Conservation (phyloP, 2,329 filamentous ascomycete species). For the Proliferodiscus dingleyae region DNA sequence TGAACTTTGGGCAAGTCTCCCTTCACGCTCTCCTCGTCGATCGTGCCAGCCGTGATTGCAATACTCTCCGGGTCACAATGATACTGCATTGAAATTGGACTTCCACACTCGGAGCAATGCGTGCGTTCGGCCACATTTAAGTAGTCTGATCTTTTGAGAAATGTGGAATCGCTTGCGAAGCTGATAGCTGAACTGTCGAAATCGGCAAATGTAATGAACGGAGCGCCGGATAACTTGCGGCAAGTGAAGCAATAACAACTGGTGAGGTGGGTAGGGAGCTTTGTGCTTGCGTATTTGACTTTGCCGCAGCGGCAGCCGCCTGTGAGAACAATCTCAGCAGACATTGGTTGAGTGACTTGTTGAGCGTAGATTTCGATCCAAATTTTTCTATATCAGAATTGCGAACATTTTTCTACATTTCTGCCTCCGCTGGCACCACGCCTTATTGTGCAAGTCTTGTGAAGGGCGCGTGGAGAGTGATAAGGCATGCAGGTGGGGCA, state of each 20-base stretch:
- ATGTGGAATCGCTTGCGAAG: conserved; percentile 30
- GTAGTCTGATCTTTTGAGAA: conserved; percentile 32
- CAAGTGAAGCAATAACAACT: conserved; percentile 46
- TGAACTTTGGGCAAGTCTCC: conserved; percentile 28
- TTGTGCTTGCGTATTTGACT: conserved; percentile 37
- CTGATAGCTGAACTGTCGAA: conserved; percentile 34
- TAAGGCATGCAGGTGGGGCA: too few relatives aligned
- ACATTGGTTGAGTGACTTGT: conserved; percentile 1
- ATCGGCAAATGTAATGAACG: conserved; percentile 39
- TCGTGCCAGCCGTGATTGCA: conserved; percentile 36
- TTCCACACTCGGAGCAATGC: conserved; percentile 43
- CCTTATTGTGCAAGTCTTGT: too few relatives aligned
- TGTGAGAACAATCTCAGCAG: conserved; percentile 25
- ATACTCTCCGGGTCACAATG: conserved; percentile 30
- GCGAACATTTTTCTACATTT: background rate
- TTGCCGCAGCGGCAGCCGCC: conserved; percentile 41
- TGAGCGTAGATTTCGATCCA: background rate
- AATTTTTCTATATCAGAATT: background rate
- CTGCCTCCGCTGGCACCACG: background rate
- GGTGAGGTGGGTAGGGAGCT: conserved; percentile 33
- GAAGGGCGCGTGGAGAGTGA: too few relatives aligned
- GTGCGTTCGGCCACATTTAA: conserved; percentile 38
- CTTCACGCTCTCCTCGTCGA: conserved; percentile 37
- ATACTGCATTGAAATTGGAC: conserved; percentile 41
- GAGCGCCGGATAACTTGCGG: conserved; percentile 42